A percentile compares a stretch with the other conserved stretches of the same genome.
Evolutionary conservation across 2,329 filamentous ascomycete genomes (phyloP).

Genomic region (Fusarium fracticaudum): DNA sequence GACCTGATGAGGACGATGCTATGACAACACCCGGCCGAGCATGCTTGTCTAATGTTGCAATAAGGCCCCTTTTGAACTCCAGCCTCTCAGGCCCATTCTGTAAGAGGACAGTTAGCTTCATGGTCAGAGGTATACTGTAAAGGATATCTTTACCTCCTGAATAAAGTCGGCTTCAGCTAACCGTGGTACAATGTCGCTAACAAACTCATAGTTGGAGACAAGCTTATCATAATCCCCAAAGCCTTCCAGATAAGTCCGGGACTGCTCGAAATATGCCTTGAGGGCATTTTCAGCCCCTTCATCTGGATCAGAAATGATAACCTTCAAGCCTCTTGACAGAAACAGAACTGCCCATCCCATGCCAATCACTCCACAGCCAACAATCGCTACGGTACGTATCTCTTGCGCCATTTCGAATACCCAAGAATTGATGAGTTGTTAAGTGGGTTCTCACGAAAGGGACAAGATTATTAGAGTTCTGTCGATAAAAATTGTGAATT

Average conservation of each 20-base stretch:
- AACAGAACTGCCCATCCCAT: not conserved
- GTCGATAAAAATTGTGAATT: accelerated
- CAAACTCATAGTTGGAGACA: not conserved
- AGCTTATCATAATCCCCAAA: not conserved
- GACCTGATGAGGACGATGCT: not conserved
- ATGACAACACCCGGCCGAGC: not conserved
- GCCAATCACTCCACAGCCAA: not conserved
- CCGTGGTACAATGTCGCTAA: not conserved
- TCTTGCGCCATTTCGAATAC: not conserved
- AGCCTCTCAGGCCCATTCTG: not conserved
- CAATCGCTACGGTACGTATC: not conserved
- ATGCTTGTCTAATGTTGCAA: not conserved
- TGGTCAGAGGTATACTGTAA: accelerated
- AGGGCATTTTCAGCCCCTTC: not conserved
- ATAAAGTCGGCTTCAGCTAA: not conserved
- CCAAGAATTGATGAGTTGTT: not conserved
- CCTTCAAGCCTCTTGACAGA: not conserved
- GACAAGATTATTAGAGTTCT: not conserved
- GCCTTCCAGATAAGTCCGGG: not conserved
- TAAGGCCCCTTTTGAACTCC: not conserved
- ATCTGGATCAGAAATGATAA: not conserved
- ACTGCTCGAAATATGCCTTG: not conserved
- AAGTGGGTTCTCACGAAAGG: accelerated
- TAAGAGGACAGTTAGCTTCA: not conserved
- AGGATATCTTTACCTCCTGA: not conserved